phyloP scores from a whole-genome alignment of 371 early-diverging fungal genomes.

The Mortierella sp. region DNA sequence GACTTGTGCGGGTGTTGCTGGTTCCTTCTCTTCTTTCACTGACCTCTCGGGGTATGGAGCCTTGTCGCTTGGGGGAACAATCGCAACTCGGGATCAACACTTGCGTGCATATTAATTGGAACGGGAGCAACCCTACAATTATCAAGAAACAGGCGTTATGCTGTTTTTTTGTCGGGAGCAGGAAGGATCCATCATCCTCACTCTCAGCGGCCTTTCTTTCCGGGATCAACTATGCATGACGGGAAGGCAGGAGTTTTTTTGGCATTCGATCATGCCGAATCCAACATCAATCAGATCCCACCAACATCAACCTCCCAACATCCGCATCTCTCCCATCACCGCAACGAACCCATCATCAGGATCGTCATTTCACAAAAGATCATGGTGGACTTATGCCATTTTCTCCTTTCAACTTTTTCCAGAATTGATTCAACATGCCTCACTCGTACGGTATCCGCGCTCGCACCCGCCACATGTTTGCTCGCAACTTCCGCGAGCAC shows the following conservation, averaged over 20 bases:
- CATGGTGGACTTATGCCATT: slow-evolving; percentile 31
- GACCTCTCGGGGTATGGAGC: slow-evolving; percentile 39
- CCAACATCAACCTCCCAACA: neutral
- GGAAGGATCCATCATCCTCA: slow-evolving; percentile 20
- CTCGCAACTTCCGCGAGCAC: slow-evolving; percentile 89
- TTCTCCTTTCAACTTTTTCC: slow-evolving; percentile 73
- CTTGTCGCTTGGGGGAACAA: slow-evolving; percentile 1
- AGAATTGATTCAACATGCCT: slow-evolving; percentile 78
- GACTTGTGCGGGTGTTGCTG: slow-evolving; percentile 18
- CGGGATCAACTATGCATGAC: neutral
- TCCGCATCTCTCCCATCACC: neutral
- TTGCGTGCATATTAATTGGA: neutral
- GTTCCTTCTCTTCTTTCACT: slow-evolving; percentile 50
- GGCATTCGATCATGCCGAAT: slow-evolving; percentile 6
- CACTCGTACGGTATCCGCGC: slow-evolving; percentile 98
- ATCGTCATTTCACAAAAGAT: slow-evolving; percentile 2
- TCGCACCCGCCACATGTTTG: slow-evolving; percentile 98
- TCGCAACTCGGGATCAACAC: neutral
- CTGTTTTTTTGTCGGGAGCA: neutral
- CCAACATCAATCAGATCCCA: neutral
- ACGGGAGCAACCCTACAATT: slow-evolving; percentile 9
- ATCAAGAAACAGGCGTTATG: neutral
- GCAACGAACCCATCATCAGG: slow-evolving; percentile 5
- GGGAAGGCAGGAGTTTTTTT: neutral
- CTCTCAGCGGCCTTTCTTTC: neutral